Evolutionary conservation across 2,329 filamentous ascomycete species (phyloP).

Genomic region (Diaporthe humulicola): DNA sequence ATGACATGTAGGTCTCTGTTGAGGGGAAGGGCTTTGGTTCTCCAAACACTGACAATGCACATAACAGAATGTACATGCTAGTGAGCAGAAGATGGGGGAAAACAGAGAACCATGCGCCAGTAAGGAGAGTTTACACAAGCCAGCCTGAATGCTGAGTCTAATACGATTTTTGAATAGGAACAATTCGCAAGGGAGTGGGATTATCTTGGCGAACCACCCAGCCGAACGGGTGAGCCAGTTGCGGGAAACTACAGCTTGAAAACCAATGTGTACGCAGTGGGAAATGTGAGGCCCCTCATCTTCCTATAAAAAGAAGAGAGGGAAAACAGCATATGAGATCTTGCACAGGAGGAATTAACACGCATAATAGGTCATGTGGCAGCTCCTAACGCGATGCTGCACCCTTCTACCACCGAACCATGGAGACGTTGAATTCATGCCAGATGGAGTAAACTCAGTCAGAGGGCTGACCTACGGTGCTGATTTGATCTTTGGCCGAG

Average conservation of each 20-base stretch:
- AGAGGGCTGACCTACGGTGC: not conserved
- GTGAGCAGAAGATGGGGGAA: not conserved
- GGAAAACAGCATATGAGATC: too few species aligned
- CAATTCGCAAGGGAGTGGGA: constrained; percentile 17
- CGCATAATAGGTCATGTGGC: constrained; percentile 13
- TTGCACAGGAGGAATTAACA: not conserved
- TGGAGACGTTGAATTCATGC: not conserved
- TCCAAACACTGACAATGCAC: not conserved
- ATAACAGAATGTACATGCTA: not conserved
- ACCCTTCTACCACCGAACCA: not conserved
- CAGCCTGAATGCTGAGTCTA: not conserved
- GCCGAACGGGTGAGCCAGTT: not conserved
- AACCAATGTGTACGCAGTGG: not conserved
- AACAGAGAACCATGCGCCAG: not conserved
- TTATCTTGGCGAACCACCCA: not conserved
- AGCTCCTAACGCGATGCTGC: not conserved
- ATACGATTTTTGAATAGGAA: not conserved
- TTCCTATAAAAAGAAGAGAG: not conserved
- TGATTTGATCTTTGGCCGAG: not conserved
- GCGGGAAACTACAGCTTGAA: constrained; percentile 4
- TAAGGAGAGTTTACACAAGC: not conserved
- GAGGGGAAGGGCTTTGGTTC: too few species aligned
- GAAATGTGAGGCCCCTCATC: not conserved
- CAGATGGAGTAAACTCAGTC: not conserved
- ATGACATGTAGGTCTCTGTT: not conserved